Percentiles rank a stretch among this genome's conserved stretches.
Conservation (phyloP, 257 asterid species). For the Pogostemon cablin region DNA sequence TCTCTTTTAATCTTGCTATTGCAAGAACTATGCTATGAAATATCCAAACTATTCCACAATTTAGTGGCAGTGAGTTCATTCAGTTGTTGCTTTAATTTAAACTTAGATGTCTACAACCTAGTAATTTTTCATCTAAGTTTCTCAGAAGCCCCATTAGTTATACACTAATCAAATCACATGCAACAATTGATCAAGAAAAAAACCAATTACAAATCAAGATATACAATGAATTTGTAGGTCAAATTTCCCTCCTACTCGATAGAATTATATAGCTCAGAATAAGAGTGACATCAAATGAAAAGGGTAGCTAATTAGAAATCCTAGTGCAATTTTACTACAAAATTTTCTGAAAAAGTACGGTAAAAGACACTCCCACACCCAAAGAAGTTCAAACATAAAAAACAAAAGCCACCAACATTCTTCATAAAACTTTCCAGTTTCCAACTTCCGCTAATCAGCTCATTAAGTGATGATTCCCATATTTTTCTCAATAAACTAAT, state of each 20-base stretch:
- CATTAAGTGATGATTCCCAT: constrained; percentile 1
- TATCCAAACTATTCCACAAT: not conserved
- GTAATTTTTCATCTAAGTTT: not conserved
- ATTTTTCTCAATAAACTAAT: constrained; percentile 1
- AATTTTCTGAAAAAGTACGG: not conserved
- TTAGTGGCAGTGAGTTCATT: not conserved
- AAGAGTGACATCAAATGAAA: not conserved
- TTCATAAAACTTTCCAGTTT: not conserved
- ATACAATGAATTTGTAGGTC: constrained; percentile 10
- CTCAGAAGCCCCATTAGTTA: not conserved
- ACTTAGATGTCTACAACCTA: not conserved
- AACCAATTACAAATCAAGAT: not conserved
- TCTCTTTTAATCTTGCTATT: constrained; percentile 17
- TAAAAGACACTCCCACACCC: not conserved
- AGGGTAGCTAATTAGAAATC: not conserved
- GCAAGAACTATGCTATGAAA: not conserved
- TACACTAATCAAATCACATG: not conserved
- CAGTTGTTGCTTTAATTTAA: not conserved
- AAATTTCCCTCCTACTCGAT: constrained; percentile 17
- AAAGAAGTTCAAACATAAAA: not conserved
- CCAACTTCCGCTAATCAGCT: not conserved
- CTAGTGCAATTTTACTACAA: constrained; percentile 13
- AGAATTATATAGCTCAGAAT: constrained; percentile 24
- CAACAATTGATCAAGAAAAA: constrained; percentile 12
- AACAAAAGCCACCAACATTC: constrained; percentile 1